Evolutionary conservation across 2,329 filamentous ascomycete genomes (phyloP), one percentile per base, ranked within the genome.

Genomic region (Fusarium concolor): DNA sequence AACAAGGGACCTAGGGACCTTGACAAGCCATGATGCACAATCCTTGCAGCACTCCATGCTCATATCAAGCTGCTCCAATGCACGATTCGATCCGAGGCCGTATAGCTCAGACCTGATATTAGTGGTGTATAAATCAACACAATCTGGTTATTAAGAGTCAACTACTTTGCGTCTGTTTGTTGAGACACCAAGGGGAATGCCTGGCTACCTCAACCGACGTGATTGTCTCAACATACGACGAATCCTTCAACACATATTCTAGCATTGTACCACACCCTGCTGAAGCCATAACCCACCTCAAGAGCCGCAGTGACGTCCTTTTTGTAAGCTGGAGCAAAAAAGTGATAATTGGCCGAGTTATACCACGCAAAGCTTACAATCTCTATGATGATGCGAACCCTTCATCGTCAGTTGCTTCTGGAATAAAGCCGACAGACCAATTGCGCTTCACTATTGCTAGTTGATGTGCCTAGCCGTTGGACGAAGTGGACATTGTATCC

Each of bases 1-100:
- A 64, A 63, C 63, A 58, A 67, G 71, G 71, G 61, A 64, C 56
- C 56, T 57, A 67, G 71, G 71, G 61, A 64, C 56, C 53, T 57
- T 58, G 66, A 54, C 68, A 71, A 56, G 59, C 46, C 50, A 67
- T 60, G 46, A 68, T 61, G 67, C 49, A 59, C 28, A 45, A 63
- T 56, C 68, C 65, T 61, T 70, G 70, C 58, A 69, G 45, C 44
- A 46, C 47, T 67, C 60, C 67, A 66, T 62, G 56, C 51, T 60
- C 37, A 28, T 57, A 54, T 58, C 61, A 51, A 45, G 57, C 49
- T 71, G 42, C 51, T 61, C 47, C 39, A 46, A 66, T 66, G 66
- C 49, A 67, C 54, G 66, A 64, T 67, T 44, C 53, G 65, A 66
- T 62, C 61, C 50, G 35, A 42, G 39, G 51, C 43, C 55, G 51